Evolutionary conservation across 306 rosid genomes (phyloP).

Genomic region (Castanospermum australe): DNA sequence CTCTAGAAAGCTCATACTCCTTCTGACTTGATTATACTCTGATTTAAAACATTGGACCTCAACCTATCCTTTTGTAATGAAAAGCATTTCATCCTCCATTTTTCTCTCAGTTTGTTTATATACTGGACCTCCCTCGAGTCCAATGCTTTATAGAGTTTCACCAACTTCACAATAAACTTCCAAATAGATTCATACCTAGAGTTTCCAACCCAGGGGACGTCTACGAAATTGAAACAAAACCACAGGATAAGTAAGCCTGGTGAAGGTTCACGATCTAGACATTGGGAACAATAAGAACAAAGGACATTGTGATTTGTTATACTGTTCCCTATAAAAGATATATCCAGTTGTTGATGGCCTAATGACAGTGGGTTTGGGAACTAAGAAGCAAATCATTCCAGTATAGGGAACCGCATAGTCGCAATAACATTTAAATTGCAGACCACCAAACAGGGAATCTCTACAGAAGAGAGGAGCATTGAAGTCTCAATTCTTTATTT

Average conservation of each 20-base stretch:
- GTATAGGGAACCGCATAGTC: slow-evolving; percentile 14
- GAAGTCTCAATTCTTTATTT: not conserved
- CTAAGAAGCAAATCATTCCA: slow-evolving; percentile 9
- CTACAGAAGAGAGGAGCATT: not conserved
- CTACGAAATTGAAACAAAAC: too few species aligned
- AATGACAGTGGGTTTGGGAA: too few species aligned
- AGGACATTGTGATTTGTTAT: too few species aligned
- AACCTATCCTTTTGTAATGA: not conserved
- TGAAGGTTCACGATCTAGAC: not conserved
- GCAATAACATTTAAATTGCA: not conserved
- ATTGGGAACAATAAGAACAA: too few species aligned
- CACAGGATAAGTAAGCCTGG: not conserved
- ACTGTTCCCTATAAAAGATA: not conserved
- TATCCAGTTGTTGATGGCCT: not conserved
- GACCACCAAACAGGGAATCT: not conserved
- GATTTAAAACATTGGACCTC: not conserved
- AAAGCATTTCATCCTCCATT: not conserved
- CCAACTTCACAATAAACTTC: not conserved
- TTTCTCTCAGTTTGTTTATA: not conserved
- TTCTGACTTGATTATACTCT: not conserved
- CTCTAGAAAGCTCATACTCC: not conserved
- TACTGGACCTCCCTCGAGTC: not conserved
- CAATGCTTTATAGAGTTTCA: not conserved
- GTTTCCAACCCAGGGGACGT: too few species aligned
- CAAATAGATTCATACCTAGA: not conserved